A percentile compares a stretch with the other conserved stretches of the same genome.
Conservation (phyloP, 805 yeast genomes). For the Candida broadrunensis region DNA sequence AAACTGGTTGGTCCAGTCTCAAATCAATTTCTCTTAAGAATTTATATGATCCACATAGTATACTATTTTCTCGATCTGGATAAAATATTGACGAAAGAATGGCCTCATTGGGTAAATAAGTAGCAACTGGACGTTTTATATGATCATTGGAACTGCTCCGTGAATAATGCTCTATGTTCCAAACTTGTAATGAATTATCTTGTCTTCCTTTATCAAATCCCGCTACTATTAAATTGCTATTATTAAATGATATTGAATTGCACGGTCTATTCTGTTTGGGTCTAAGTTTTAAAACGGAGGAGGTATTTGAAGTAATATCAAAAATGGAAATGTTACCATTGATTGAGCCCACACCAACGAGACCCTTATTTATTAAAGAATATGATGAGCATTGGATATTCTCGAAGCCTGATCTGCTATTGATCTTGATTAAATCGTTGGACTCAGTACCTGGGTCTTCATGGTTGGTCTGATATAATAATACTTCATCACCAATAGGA, state of each 20-base stretch:
- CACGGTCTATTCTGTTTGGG: constrained; percentile 74
- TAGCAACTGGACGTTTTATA: constrained; percentile 48
- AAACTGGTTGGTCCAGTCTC: constrained; percentile 59
- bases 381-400: constrained; percentile 66
- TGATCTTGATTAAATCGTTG: constrained; percentile 50
- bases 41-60: constrained; percentile 76
- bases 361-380: constrained; percentile 52
- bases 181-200: constrained; percentile 72
- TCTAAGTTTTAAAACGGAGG: constrained; percentile 41
- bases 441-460: constrained; percentile 46
- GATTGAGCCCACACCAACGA: constrained; percentile 71
- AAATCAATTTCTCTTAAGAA: constrained; percentile 75
- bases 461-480: constrained; percentile 54
- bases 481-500: constrained; percentile 78
- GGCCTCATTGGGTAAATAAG: constrained; percentile 71
- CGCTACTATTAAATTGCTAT: constrained; percentile 62
- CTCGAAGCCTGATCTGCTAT: constrained; percentile 61
- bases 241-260: constrained; percentile 68
- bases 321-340: constrained; percentile 65
- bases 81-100: constrained; percentile 66
- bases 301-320: constrained; percentile 46
- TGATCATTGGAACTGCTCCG: constrained; percentile 46
- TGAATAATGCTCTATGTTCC: constrained; percentile 69
- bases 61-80: constrained; percentile 49
- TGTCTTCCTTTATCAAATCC: constrained; percentile 78